Conservation (phyloP, 2,329 filamentous ascomycete species). For the Paracoccidioides lutzii region DNA sequence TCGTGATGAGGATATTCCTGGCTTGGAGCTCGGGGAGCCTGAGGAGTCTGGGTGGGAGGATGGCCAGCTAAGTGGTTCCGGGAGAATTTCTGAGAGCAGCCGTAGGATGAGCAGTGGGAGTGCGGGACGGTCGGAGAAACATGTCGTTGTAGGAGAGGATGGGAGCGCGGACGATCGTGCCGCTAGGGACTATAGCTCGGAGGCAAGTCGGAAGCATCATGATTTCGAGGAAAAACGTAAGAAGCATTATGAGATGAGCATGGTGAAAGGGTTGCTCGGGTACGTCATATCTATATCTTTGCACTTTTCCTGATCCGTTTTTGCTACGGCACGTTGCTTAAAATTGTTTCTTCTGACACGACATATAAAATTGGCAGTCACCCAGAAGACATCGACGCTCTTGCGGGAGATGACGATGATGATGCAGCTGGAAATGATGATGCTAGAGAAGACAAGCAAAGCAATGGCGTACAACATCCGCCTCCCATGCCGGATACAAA, state of each 20-base stretch:
- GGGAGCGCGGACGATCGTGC: constrained; percentile 24
- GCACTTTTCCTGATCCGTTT: neutral
- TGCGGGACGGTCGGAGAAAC: constrained; percentile 46
- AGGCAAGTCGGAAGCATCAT: constrained; percentile 81
- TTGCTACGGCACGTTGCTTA: neutral
- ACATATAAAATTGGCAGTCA: constrained; percentile 30
- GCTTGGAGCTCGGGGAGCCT: constrained; percentile 81
- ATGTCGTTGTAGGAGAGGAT: constrained; percentile 60
- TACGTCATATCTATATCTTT: constrained; percentile 27
- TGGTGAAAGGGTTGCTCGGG: constrained; percentile 79
- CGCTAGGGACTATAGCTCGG: constrained; percentile 38
- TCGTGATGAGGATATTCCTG: constrained; percentile 71
- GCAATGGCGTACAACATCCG: constrained; percentile 7
- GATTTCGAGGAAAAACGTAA: constrained; percentile 85
- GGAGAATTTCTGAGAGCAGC: constrained; percentile 33
- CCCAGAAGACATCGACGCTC: constrained; percentile 52
- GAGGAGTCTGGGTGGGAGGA: constrained; percentile 46
- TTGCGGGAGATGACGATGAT: constrained; percentile 46
- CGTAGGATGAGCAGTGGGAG: constrained; percentile 29
- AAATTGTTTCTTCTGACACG: constrained; percentile 3
- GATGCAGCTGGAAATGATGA: constrained; percentile 16
- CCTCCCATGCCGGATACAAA: constrained; percentile 21
- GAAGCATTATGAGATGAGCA: constrained; percentile 98
- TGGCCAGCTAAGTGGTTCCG: constrained; percentile 17
- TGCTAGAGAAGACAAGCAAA: constrained; percentile 9